phyloP scores from a whole-genome alignment of 495 filamentous ascomycete genomes.

The Neurospora sp. region DNA sequence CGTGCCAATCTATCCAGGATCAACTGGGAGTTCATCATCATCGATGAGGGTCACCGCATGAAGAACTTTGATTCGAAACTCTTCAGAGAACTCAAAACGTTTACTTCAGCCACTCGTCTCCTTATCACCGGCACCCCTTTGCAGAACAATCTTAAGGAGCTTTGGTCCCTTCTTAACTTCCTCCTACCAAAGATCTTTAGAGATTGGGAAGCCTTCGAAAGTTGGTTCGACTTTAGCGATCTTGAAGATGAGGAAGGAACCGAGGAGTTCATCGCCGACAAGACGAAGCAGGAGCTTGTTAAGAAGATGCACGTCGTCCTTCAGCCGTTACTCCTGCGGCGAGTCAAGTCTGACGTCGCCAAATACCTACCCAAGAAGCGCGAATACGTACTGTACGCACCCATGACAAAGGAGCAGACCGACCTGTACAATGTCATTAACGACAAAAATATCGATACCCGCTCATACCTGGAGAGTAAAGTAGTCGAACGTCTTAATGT shows the following conservation, averaged over 20 bases:
- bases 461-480: conserved; percentile 75
- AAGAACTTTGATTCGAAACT: conserved; percentile 95
- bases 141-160: conserved; percentile 89
- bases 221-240: conserved; percentile 93
- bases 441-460: conserved; percentile 58
- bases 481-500: conserved; percentile 58
- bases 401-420: conserved; percentile 75
- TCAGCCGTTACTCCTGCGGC: conserved; percentile 79
- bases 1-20: conserved; percentile 67
- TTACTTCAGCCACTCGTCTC: conserved; percentile 79
- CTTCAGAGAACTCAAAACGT: conserved; percentile 75
- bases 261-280: conserved; percentile 61
- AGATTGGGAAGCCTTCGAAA: conserved; percentile 79
- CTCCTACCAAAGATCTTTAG: conserved; percentile 86
- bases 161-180: conserved; percentile 94
- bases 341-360: conserved; percentile 90
- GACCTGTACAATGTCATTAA: conserved; percentile 83
- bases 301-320: conserved; percentile 84
- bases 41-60: conserved; percentile 94
- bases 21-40: conserved; percentile 94
- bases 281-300: conserved; percentile 73
- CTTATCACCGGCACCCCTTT: conserved; percentile 92
- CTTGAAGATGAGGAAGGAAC: conserved; percentile 65
- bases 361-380: conserved; percentile 84
- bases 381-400: conserved; percentile 90